These are phyloP conservation scores for Oryza glaberrima DNA, from an alignment of 176 grass and related monocot genomes.

Conservation along the genomic window DNA sequence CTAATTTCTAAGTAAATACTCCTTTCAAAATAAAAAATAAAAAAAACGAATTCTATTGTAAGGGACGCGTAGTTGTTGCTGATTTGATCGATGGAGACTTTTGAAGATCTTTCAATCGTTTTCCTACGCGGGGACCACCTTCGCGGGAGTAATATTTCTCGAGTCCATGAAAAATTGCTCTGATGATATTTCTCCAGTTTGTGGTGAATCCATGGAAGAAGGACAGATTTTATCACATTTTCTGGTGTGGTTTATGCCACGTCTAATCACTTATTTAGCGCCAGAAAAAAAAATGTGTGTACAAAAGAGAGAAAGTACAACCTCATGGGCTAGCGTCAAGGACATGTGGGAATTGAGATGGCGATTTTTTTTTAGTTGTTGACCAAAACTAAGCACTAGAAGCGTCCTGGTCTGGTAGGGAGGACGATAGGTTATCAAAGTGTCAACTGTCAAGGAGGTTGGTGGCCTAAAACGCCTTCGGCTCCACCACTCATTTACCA, in stretches of 20 bases:
- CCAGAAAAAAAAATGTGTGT: neutral
- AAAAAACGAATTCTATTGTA: neutral
- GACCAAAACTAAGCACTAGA: neutral
- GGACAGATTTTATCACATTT: neutral
- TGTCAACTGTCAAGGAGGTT: slow-evolving; percentile 30
- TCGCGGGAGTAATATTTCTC: neutral
- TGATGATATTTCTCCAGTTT: neutral
- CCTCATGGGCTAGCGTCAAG: neutral
- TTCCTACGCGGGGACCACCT: neutral
- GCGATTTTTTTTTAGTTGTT: slow-evolving; percentile 9
- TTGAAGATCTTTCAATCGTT: neutral
- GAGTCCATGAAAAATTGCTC: neutral
- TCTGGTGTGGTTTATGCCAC: neutral
- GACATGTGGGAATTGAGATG: neutral
- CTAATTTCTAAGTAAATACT: neutral
- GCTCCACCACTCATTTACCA: neutral
- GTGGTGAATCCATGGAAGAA: neutral
- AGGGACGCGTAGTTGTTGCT: neutral
- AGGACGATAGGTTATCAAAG: slow-evolving; percentile 11
- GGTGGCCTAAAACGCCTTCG: slow-evolving; percentile 30
- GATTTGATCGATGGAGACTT: slow-evolving; percentile 15
- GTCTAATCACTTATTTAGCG: neutral
- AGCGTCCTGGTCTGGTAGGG: neutral
- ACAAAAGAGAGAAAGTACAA: neutral
- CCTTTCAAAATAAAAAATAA: neutral